Conservation (phyloP, 2,329 filamentous ascomycete genomes). For the Botrytis tulipae region DNA sequence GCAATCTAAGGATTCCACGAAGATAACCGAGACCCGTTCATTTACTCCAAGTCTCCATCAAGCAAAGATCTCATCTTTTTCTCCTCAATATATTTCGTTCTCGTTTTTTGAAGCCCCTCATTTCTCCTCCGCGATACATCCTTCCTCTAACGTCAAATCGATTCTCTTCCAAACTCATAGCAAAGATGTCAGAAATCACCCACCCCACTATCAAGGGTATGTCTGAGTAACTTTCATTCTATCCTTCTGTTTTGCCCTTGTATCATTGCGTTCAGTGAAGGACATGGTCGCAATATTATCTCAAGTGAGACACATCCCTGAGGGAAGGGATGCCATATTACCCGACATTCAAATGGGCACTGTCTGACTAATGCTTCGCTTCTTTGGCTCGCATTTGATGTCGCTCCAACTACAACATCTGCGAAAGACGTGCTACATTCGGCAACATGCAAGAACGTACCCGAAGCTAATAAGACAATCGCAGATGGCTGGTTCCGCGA, state of each 20-base stretch:
- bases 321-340: background rate
- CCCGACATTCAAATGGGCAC: background rate
- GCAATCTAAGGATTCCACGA: background rate
- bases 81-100: slow-evolving; percentile 1
- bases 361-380: slow-evolving; percentile 1
- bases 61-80: background rate
- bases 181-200: slow-evolving; percentile 52
- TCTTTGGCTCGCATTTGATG: slow-evolving; percentile 3
- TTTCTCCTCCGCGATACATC: background rate
- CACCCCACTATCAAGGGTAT: slow-evolving; percentile 59
- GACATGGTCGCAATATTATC: background rate
- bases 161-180: background rate
- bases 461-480: slow-evolving; percentile 24
- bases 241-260: background rate
- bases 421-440: slow-evolving; percentile 10
- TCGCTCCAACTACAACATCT: slow-evolving; percentile 6
- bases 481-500: slow-evolving; percentile 99
- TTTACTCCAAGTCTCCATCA: background rate
- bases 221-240: slow-evolving; percentile 32
- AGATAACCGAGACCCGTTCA: background rate
- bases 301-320: slow-evolving; percentile 12
- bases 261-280: background rate
- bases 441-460: slow-evolving; percentile 16
- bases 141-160: background rate
- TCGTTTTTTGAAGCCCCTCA: slow-evolving; percentile 1